Base-by-base conservation (phyloP, 2,329 filamentous ascomycete species). In the Leptographium radiaticola region DNA sequence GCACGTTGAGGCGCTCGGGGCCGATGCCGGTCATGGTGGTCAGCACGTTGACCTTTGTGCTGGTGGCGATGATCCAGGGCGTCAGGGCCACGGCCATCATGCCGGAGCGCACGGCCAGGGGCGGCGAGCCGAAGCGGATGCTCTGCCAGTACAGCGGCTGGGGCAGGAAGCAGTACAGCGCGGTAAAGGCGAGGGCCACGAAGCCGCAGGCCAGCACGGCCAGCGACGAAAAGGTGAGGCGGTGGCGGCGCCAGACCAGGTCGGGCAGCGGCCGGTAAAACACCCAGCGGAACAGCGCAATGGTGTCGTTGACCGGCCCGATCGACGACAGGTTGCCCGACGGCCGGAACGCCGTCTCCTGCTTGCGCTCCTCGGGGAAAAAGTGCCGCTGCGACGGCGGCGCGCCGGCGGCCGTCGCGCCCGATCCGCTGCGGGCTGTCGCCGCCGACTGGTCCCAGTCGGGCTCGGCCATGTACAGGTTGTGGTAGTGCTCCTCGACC, bases 31-130 rank as follows among this genome's bases (percentile, higher is more conserved):
- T 95, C 55, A 96, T 69, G 54, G 90, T 70, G 1, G 86, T 85
- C 53, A 97, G 77, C 36, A 95, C 64, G 64, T 96, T 97, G 16
- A 89, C 86, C 68, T 96, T 96, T 76, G 89, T 94, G 64, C 87
- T 89, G 12, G 93, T 82, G 18, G 84, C 88, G 51, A 95, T 74
- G 59, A 96, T 91, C 89, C 90, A 96, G 1, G 91, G 91, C 47
- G 93, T 85, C 76, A 95, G 80, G 13, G 91, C 87, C 15, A 96
- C 84, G 13, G 90, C 84, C 54, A 96, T 80, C 91, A 96, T 96
- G 49, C 91, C 91, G 9, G 89, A 76, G 59, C 91, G 80, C 57
- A 96, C 82, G 11, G 90, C 89, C 53, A 97, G 67, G 0, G 91
- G 91, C 33, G 91, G 91, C 1, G 91, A 95, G 44, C 91, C 91